Conservation (phyloP, 2,329 filamentous ascomycete species). For the Pezicula neosporulosa region DNA sequence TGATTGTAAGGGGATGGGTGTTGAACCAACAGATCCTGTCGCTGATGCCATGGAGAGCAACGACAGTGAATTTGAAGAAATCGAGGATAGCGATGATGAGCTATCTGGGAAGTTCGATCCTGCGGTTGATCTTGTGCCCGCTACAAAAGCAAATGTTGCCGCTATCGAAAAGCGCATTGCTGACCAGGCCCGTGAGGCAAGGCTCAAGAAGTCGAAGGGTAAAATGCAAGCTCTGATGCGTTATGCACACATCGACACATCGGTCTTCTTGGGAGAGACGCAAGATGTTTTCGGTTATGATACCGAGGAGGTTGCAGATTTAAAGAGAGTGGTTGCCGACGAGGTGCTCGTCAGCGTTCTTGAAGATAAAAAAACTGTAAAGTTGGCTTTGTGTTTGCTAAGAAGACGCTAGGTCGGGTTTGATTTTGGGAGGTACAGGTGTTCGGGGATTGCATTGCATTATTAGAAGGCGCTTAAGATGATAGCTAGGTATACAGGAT, state of each 20-base stretch:
- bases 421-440: too few species aligned
- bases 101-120: constrained; percentile 7
- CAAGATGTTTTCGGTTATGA: constrained; percentile 28
- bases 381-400: constrained; percentile 48
- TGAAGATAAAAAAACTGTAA: constrained; percentile 34
- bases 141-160: constrained; percentile 41
- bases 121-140: constrained; percentile 29
- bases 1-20: constrained; percentile 53
- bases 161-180: constrained; percentile 38
- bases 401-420: constrained; percentile 8
- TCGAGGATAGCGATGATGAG: constrained; percentile 28
- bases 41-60: constrained; percentile 1
- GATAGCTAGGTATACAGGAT: too few species aligned
- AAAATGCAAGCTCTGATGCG: constrained; percentile 50
- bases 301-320: constrained; percentile 29
- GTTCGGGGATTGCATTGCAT: too few species aligned
- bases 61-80: constrained; percentile 13
- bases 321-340: constrained; percentile 40
- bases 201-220: constrained; percentile 24
- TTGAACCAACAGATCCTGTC: constrained; percentile 1
- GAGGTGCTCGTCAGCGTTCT: constrained; percentile 45
- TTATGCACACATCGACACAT: constrained; percentile 48
- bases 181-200: constrained; percentile 25
- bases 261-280: constrained; percentile 29
- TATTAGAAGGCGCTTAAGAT: too few species aligned